phyloP scores from a whole-genome alignment of 2,329 filamentous ascomycete genomes.

The Scytalidium sp. region DNA sequence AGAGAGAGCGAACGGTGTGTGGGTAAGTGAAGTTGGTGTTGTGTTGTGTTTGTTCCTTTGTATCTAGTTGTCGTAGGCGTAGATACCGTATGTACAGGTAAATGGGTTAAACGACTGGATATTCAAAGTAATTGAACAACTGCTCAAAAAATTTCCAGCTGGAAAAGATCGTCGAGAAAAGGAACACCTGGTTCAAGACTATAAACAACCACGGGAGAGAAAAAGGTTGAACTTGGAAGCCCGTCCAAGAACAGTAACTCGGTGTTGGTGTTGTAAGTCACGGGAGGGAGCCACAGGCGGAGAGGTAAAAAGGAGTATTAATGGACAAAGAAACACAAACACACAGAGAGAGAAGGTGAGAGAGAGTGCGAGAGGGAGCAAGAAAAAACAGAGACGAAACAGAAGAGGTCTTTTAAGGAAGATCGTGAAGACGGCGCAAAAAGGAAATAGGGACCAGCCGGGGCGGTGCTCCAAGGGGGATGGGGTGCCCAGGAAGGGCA shows the following conservation, averaged over 20 bases:
- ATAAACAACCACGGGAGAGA: neutral
- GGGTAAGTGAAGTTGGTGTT: neutral
- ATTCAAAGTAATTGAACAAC: neutral
- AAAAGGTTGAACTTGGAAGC: neutral
- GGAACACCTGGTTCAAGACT: neutral
- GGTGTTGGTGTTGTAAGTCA: too few species aligned
- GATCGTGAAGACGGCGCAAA: too few species aligned
- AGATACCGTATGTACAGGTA: neutral
- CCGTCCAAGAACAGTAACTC: too few species aligned
- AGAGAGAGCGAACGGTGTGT: neutral
- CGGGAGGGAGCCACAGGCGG: constrained; percentile 5
- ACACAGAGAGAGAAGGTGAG: constrained; percentile 1
- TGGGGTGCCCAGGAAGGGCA: neutral
- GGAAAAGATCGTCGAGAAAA: neutral
- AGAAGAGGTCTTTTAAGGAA: too few species aligned
- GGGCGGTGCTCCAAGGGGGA: too few species aligned
- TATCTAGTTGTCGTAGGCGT: neutral
- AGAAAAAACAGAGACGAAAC: too few species aligned
- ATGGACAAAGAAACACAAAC: constrained; percentile 16
- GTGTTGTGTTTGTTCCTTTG: too few species aligned
- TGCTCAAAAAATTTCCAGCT: neutral
- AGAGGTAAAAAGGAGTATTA: constrained; percentile 17
- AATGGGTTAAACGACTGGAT: neutral
- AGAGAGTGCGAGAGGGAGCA: too few species aligned
- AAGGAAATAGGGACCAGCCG: too few species aligned